Base-by-base conservation (phyloP, 306 rosid genomes). In the Sicyos baderoa region DNA sequence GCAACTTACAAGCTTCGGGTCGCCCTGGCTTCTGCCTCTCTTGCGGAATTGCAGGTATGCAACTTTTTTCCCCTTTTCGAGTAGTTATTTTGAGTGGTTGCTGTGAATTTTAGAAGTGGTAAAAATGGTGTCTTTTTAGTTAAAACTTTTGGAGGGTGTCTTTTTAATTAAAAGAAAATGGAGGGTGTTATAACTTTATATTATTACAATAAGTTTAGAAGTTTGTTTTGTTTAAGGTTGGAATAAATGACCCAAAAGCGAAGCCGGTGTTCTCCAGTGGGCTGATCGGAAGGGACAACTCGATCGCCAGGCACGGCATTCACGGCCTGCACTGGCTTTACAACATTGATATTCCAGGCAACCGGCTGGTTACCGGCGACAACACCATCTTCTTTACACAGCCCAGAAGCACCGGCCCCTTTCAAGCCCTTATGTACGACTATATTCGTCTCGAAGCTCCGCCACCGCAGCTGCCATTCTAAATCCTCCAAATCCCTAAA, bases 251-350 rank as follows among this genome's bases (percentile, higher is more conserved):
- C 51, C 77, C 89, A 21, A 86, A 81, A 69, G 78, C 76, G 14
- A 75, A 54, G 70, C 85, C 97, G 54, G 50, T 88, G 40, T 93
- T 89, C 80, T 82, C 94, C 51, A 93, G 94, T 75, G 98, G 97
- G 18, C 72, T 86, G 58, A 88, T 93, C 59, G 98, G 98, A 72
- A 88, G 61, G 65, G 98, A 93, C 75, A 93, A 93, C 64, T 88
- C 98, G 21, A 82, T 93, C 1, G 98, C 98, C 2, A 86, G 98
- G 65, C 98, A 93, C 68, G 98, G 98, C 70, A 88, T 86, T 70
- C 97, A 93, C 69, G 98, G 98, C 5, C 90, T 93, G 27, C 79
- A 88, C 51, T 83, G 97, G 97, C 79, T 85, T 45, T 90, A 37
- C 81, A 82, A 48, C 62, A 89, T 84, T n/a, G 80, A 73, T 21